Percentiles rank a stretch among this genome's conserved stretches.
Evolutionary conservation across 2,329 filamentous ascomycete genomes (phyloP).

Genomic region (Fusarium haematococcum): DNA sequence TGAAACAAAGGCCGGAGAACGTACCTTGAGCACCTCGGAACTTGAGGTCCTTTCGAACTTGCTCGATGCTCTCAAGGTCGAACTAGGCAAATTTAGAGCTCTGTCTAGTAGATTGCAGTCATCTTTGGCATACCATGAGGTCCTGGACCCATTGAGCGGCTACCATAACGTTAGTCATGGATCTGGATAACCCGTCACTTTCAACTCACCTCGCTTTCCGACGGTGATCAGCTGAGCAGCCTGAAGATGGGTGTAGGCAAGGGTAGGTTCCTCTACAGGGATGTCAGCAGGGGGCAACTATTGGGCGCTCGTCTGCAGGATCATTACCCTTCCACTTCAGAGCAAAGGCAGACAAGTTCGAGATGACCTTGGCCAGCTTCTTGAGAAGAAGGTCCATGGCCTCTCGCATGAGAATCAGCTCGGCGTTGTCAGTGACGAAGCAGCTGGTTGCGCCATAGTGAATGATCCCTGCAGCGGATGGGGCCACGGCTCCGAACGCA

Average conservation of each 20-base stretch:
- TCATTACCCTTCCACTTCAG: constrained; percentile 10
- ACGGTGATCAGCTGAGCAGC: constrained; percentile 9
- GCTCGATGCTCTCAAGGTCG: neutral
- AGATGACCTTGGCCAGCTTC: constrained; percentile 18
- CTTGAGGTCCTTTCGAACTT: neutral
- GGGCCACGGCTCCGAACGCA: constrained; percentile 5
- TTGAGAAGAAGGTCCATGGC: constrained; percentile 4
- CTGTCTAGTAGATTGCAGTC: neutral
- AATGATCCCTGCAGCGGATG: constrained; percentile 13
- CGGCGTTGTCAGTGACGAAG: constrained; percentile 15
- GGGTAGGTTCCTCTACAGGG: neutral
- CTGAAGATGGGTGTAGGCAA: constrained; percentile 15
- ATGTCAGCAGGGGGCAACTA: neutral
- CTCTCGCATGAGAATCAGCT: constrained; percentile 8
- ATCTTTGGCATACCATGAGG: neutral
- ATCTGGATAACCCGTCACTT: neutral
- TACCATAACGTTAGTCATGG: neutral
- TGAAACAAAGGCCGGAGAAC: neutral
- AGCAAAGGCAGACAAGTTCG: constrained; percentile 6
- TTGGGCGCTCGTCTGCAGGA: neutral
- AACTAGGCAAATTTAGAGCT: neutral
- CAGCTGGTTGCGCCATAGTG: constrained; percentile 10
- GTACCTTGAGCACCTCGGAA: neutral
- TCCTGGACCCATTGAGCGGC: neutral
- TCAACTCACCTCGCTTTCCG: neutral